These are phyloP conservation scores for Cavenderia fasciculata DNA, from an alignment of 78 protist genomes.

Conservation along the genomic window DNA sequence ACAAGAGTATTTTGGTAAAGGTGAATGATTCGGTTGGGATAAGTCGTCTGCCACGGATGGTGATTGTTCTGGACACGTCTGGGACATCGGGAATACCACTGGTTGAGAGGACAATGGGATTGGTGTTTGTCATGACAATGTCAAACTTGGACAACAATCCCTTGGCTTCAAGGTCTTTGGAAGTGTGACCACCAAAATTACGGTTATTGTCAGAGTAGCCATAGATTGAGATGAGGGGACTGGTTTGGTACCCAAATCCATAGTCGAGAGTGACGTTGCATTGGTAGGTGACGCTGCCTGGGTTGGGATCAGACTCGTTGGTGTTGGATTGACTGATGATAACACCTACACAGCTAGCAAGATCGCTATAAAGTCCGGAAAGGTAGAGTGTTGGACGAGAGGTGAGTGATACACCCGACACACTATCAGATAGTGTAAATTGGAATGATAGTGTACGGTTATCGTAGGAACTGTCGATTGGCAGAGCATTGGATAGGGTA, in stretches of 20 bases:
- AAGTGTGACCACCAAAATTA: not conserved
- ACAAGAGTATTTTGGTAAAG: not conserved
- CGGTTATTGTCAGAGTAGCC: not conserved
- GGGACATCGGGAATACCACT: not conserved
- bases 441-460: not conserved
- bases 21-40: not conserved
- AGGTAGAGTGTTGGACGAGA: not conserved
- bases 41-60: conserved; percentile 1
- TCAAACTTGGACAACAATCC: not conserved
- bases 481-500: not conserved
- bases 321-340: not conserved
- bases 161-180: not conserved
- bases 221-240: not conserved
- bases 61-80: not conserved
- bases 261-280: not conserved
- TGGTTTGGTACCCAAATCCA: not conserved
- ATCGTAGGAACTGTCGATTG: not conserved
- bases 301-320: not conserved
- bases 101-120: not conserved
- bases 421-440: not conserved
- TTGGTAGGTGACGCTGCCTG: conserved; percentile 4
- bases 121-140: not conserved
- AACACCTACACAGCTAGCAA: not conserved
- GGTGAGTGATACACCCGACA: not conserved
- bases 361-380: not conserved